phyloP scores from a whole-genome alignment of 305 asterid species.

The Fraxinus dipetala region DNA sequence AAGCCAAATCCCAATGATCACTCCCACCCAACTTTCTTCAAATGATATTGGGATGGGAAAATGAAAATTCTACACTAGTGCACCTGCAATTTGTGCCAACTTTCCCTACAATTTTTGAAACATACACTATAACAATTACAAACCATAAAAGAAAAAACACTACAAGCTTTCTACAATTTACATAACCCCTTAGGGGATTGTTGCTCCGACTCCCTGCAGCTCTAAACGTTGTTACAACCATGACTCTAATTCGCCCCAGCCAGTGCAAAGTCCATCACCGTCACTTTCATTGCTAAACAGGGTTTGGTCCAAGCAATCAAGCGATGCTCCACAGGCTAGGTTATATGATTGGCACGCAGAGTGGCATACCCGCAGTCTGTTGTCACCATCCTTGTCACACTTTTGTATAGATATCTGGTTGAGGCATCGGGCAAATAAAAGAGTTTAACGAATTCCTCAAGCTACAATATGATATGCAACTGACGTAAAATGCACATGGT shows the following conservation, averaged over 20 bases:
- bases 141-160: constrained; percentile 18
- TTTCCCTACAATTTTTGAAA: constrained; percentile 21
- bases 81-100: constrained; percentile 27
- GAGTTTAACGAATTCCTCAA: neutral
- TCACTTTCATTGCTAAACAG: constrained; percentile 76
- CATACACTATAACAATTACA: constrained; percentile 23
- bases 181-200: constrained; percentile 24
- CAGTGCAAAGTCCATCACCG: constrained; percentile 90
- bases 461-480: neutral
- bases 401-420: constrained; percentile 85
- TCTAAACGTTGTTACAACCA: constrained; percentile 45
- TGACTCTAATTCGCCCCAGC: constrained; percentile 78
- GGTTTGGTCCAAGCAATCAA: constrained; percentile 90
- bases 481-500: neutral
- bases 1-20: constrained; percentile 40
- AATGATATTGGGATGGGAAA: constrained; percentile 34
- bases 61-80: constrained; percentile 24
- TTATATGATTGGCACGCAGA: constrained; percentile 90
- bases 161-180: constrained; percentile 48
- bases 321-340: constrained; percentile 88
- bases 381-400: constrained; percentile 82
- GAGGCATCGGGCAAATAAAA: neutral
- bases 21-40: constrained; percentile 39
- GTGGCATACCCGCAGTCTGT: constrained; percentile 84
- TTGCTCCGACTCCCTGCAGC: neutral